Percentiles rank a stretch among this genome's conserved stretches.
These are phyloP conservation scores for Podaxis carcinomalis DNA, from an alignment of 768 basidiomycete genomes.

Conservation along the genomic window DNA sequence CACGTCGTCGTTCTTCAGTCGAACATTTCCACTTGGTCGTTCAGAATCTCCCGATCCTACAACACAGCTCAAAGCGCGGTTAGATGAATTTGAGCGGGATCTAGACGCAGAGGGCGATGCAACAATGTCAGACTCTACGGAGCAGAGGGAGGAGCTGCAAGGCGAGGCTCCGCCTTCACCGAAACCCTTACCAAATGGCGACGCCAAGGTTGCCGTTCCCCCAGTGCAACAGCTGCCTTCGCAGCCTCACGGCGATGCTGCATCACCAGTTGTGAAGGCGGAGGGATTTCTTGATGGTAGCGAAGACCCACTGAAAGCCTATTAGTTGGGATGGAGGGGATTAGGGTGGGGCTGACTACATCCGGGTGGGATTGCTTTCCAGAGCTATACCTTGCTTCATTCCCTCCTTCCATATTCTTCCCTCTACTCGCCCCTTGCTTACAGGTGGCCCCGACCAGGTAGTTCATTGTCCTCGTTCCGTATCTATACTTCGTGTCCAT, in stretches of 20 bases:
- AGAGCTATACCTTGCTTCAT: background rate
- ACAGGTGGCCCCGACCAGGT: conserved; percentile 11
- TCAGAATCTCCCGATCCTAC: conserved; percentile 48
- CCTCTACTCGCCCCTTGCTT: conserved; percentile 14
- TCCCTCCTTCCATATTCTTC: conserved; percentile 14
- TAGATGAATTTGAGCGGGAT: conserved; percentile 60
- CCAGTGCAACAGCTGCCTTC: conserved; percentile 47
- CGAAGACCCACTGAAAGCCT: conserved; percentile 49
- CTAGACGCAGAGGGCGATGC: conserved; percentile 35
- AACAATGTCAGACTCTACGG: conserved; percentile 23
- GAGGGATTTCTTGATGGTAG: conserved; percentile 66
- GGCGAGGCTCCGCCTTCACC: conserved; percentile 46
- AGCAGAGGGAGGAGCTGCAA: conserved; percentile 23
- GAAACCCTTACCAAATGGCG: conserved; percentile 43
- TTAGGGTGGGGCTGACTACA: conserved; percentile 6
- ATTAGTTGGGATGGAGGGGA: conserved; percentile 11
- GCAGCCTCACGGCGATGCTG: conserved; percentile 49
- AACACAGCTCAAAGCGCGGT: conserved; percentile 51
- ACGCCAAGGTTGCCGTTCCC: conserved; percentile 24
- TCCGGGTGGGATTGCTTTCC: background rate
- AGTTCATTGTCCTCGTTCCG: conserved; percentile 13
- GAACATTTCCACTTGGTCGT: conserved; percentile 40
- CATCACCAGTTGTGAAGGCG: conserved; percentile 46
- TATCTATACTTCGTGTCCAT: conserved; percentile 23
- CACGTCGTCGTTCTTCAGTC: conserved; percentile 44